phyloP scores from a whole-genome alignment of 2,329 filamentous ascomycete genomes.

The Phaeophleospora eucalypticola region DNA sequence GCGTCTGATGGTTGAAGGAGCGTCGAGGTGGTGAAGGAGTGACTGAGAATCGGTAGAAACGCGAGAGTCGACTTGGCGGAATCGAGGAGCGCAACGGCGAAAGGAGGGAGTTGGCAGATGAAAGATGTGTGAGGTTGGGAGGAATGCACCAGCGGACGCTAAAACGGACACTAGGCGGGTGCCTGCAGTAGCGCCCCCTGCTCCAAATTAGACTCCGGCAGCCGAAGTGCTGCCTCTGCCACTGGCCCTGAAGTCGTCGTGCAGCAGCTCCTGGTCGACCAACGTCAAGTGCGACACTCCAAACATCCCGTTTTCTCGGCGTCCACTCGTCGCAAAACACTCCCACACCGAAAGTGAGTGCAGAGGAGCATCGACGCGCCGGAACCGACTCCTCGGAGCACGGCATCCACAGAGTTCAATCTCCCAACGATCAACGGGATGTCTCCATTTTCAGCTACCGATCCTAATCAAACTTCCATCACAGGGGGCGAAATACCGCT shows the following conservation, averaged over 20 bases:
- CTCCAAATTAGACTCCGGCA: neutral
- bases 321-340: neutral
- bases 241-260: neutral
- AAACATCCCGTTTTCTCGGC: neutral
- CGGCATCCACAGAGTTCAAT: neutral
- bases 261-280: neutral
- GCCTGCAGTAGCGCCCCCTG: conserved; percentile 6
- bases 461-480: neutral
- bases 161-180: too few relatives aligned
- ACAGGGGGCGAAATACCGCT: neutral
- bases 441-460: neutral
- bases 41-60: conserved; percentile 2
- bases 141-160: conserved; percentile 1
- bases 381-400: neutral
- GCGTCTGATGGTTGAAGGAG: conserved; percentile 12
- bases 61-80: neutral
- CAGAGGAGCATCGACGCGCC: too few relatives aligned
- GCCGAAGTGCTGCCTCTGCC: neutral
- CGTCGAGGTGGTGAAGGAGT: conserved; percentile 13
- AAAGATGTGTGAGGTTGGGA: neutral
- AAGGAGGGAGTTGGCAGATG: neutral
- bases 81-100: neutral
- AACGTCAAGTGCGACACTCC: neutral
- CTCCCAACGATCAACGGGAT: neutral
- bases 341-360: too few relatives aligned